Evolutionary conservation across 164 flowering plant species (phyloP).

Genomic region (Sedum album): DNA sequence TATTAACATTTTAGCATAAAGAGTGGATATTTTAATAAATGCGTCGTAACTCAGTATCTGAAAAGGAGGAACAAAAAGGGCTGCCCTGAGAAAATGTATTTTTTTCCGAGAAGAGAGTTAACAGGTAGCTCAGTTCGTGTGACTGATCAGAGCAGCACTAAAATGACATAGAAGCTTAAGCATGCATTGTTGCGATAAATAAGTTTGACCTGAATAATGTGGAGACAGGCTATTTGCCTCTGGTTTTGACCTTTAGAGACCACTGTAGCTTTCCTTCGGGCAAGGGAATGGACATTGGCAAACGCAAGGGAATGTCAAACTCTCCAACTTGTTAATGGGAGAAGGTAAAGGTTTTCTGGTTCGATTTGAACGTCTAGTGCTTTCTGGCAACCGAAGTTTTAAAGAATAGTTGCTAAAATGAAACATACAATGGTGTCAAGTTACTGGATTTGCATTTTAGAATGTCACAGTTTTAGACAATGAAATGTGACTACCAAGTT

Average conservation of each 20-base stretch:
- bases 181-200: no score
- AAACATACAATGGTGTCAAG: background rate
- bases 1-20: no score
- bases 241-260: conserved; percentile 64
- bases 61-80: no score
- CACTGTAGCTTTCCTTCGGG: conserved; percentile 66
- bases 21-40: no score
- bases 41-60: no score
- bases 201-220: background rate
- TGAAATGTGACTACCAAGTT: no score
- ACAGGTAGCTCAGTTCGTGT: no score
- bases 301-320: conserved; percentile 61
- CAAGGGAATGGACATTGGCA: conserved; percentile 73
- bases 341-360: conserved; percentile 60
- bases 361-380: conserved; percentile 51
- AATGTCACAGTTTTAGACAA: background rate
- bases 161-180: no score
- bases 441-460: background rate
- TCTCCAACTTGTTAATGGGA: conserved; percentile 60
- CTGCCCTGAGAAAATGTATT: no score
- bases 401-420: background rate
- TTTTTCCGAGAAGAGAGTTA: no score
- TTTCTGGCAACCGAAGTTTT: conserved; percentile 74
- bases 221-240: conserved; percentile 23
- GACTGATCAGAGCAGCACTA: no score